Conservation (phyloP, 73 alveolate genomes). For the Symbiodinium pilosum region DNA sequence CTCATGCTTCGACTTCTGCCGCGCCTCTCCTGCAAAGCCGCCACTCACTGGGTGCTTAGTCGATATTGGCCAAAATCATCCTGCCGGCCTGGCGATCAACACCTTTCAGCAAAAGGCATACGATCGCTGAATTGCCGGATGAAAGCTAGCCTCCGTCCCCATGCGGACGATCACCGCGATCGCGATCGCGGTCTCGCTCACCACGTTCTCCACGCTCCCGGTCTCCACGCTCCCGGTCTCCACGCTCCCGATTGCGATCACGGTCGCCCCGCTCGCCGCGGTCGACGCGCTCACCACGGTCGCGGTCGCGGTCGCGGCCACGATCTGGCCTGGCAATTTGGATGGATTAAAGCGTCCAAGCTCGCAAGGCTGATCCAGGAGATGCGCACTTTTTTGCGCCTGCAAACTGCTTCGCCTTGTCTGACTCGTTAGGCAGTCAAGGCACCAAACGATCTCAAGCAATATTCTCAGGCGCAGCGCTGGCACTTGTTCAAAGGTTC, state of each 20-base stretch:
- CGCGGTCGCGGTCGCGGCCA: not conserved
- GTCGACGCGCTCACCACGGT: not conserved
- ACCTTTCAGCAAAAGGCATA: not conserved
- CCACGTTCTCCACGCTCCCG: not conserved
- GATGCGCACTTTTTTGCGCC: not conserved
- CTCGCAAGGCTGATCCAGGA: not conserved
- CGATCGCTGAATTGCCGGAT: not conserved
- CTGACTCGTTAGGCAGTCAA: not conserved
- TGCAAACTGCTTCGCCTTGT: not conserved
- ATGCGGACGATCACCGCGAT: slow-evolving; percentile 13
- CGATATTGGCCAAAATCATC: not conserved
- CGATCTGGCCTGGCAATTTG: slow-evolving; percentile 10
- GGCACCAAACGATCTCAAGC: not conserved
- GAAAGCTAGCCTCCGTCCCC: slow-evolving; percentile 20
- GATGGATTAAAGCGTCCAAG: too few species aligned
- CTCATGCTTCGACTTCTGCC: not conserved
- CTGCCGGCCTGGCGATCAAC: slow-evolving; percentile 2
- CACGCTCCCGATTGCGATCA: not conserved
- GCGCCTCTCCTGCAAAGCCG: not conserved
- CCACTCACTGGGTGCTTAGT: too few species aligned
- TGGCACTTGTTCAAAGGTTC: too few species aligned
- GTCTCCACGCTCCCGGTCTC: not conserved
- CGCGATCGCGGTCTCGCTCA: too few species aligned
- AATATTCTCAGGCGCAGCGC: not conserved
- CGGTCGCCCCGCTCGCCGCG: slow-evolving; percentile 12